A percentile compares a stretch with the other conserved stretches of the same genome.
Evolutionary conservation across 2,329 filamentous ascomycete genomes (phyloP).

Genomic region (Lecanoromycetidae sp.): DNA sequence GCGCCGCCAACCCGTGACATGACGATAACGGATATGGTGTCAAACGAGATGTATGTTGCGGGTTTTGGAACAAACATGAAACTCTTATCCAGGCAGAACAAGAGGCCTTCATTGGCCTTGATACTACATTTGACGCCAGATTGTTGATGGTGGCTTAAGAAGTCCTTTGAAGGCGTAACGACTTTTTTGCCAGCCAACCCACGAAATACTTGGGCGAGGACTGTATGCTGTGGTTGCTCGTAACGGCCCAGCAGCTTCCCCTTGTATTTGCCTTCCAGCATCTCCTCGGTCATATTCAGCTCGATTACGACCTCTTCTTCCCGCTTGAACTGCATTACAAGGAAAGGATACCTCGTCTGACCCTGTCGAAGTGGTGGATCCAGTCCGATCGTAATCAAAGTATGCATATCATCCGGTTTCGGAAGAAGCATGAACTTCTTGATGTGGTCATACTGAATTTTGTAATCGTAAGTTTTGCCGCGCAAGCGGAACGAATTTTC

Average conservation of each 20-base stretch:
- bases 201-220: constrained; percentile 90
- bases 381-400: constrained; percentile 84
- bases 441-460: constrained; percentile 94
- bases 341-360: constrained; percentile 93
- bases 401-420: constrained; percentile 96
- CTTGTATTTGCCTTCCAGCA: constrained; percentile 75
- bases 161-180: constrained; percentile 85
- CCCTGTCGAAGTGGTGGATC: constrained; percentile 93
- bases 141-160: constrained; percentile 71
- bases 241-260: constrained; percentile 82
- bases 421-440: constrained; percentile 99
- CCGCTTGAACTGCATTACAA: constrained; percentile 98
- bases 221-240: constrained; percentile 83
- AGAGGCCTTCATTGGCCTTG: constrained; percentile 94
- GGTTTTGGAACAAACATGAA: constrained; percentile 99
- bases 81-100: constrained; percentile 95
- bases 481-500: constrained; percentile 92
- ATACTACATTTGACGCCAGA: constrained; percentile 99
- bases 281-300: constrained; percentile 86
- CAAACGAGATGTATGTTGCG: constrained; percentile 91
- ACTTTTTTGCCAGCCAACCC: constrained; percentile 92
- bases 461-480: constrained; percentile 99
- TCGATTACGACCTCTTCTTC: constrained; percentile 96
- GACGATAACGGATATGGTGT: constrained; percentile 80
- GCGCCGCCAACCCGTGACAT: constrained; percentile 94